Evolutionary conservation across 306 rosid species (phyloP).

Genomic region (Casuarina cunninghamiana): DNA sequence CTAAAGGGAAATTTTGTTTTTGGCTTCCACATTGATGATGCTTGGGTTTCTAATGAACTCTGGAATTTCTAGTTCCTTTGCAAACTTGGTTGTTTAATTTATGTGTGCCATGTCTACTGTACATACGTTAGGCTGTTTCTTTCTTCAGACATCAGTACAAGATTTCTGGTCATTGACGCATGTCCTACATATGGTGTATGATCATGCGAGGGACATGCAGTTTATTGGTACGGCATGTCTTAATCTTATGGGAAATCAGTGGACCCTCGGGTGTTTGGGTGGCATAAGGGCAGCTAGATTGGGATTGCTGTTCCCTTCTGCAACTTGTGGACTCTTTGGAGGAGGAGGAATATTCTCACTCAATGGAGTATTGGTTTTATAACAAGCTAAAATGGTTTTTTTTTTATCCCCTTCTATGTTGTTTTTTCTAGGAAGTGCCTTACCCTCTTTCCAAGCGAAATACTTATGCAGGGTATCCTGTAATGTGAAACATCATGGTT

Average conservation of each 20-base stretch:
- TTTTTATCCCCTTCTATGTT: no score
- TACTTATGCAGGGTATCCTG: no score
- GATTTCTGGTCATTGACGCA: neutral
- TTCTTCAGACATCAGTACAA: neutral
- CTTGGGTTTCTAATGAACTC: slow-evolving; percentile 2
- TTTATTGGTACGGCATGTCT: neutral
- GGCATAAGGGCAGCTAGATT: neutral
- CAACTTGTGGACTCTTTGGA: no score
- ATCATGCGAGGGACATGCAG: neutral
- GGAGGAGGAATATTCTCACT: no score
- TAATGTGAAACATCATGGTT: no score
- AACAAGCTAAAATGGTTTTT: no score
- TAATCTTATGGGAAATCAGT: neutral
- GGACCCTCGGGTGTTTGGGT: neutral
- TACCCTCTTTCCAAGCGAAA: no score
- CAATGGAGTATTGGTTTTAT: no score
- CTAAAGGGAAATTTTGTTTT: neutral
- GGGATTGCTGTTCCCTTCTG: neutral
- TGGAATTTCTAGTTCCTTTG: slow-evolving; percentile 5
- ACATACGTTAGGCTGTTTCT: neutral
- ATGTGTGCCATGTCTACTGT: neutral
- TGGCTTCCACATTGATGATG: neutral
- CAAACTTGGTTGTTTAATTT: neutral
- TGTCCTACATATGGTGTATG: neutral
- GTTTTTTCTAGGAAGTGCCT: no score